Percentiles rank a stretch among this genome's conserved stretches.
Conservation (phyloP, 305 asterid species). For the Fraxinus dipetala region DNA sequence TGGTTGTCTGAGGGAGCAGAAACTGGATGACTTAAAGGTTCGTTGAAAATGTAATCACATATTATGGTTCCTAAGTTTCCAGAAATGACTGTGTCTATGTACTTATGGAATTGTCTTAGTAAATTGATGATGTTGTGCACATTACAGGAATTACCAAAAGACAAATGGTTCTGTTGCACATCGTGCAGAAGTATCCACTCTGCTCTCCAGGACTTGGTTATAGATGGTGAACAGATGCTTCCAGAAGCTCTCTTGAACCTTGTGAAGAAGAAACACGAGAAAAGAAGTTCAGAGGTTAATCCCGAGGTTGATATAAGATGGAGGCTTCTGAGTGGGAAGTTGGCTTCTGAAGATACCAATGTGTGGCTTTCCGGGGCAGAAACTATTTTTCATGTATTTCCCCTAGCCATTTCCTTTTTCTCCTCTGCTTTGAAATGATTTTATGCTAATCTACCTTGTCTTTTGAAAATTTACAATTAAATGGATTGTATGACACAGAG, state of each 20-base stretch:
- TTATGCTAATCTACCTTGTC: constrained; percentile 1
- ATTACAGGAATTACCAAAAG: constrained; percentile 71
- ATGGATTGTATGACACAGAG: background rate
- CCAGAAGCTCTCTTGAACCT: constrained; percentile 43
- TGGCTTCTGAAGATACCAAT: constrained; percentile 54
- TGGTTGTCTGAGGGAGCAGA: constrained; percentile 73
- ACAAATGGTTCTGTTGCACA: constrained; percentile 77
- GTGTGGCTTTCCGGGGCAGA: constrained; percentile 75
- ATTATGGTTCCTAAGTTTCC: constrained; percentile 9
- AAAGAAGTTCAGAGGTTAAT: constrained; percentile 28
- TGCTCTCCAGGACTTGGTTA: constrained; percentile 50
- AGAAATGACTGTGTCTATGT: constrained; percentile 5
- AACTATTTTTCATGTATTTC: constrained; percentile 60
- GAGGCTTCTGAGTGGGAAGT: constrained; percentile 74
- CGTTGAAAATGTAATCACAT: constrained; percentile 19
- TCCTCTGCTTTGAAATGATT: constrained; percentile 7
- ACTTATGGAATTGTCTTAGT: background rate
- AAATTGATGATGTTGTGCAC: constrained; percentile 11
- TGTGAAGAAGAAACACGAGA: constrained; percentile 49
- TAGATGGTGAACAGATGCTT: constrained; percentile 59
- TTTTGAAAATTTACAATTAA: background rate
- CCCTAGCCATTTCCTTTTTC: background rate
- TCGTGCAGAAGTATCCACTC: constrained; percentile 55
- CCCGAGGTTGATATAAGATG: constrained; percentile 55
- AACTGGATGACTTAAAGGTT: constrained; percentile 71